A percentile compares a stretch with the other conserved stretches of the same genome.
These are phyloP conservation scores for Crithidia bombi DNA, from an alignment of 208 protist species.

Conservation along the genomic window DNA sequence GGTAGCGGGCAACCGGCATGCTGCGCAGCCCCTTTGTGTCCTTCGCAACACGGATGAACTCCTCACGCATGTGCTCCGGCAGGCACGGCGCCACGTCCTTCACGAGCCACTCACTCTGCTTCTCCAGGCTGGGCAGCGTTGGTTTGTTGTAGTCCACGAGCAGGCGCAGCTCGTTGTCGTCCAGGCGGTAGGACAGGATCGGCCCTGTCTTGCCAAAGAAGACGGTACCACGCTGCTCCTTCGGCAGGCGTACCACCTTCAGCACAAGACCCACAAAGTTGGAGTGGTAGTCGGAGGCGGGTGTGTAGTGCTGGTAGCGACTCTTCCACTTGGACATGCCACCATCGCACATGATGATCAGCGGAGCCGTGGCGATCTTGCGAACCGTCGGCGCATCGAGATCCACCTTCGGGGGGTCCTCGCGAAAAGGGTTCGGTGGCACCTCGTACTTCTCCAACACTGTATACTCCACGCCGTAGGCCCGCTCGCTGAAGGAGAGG, in stretches of 20 bases:
- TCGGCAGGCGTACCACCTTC: slow-evolving; percentile 69
- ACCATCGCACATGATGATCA: slow-evolving; percentile 95
- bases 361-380: slow-evolving; percentile 68
- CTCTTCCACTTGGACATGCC: slow-evolving; percentile 92
- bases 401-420: slow-evolving; percentile 42
- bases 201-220: slow-evolving; percentile 91
- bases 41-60: slow-evolving; percentile 69
- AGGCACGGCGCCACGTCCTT: slow-evolving; percentile 83
- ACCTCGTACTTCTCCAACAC: slow-evolving; percentile 55
- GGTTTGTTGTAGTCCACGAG: slow-evolving; percentile 90
- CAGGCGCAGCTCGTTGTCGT: slow-evolving; percentile 78
- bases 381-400: slow-evolving; percentile 36
- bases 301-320: slow-evolving; percentile 82
- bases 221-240: slow-evolving; percentile 88
- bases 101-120: slow-evolving; percentile 86
- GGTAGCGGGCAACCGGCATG: slow-evolving; percentile 83
- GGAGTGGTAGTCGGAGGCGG: slow-evolving; percentile 80
- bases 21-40: slow-evolving; percentile 74
- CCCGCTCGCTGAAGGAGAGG: slow-evolving; percentile 56
- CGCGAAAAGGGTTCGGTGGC: slow-evolving; percentile 58
- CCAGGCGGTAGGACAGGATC: slow-evolving; percentile 91
- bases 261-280: slow-evolving; percentile 91
- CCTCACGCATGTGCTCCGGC: slow-evolving; percentile 69
- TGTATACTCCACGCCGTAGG: slow-evolving; percentile 85
- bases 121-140: slow-evolving; percentile 62